Conservation (phyloP, 345 rosid species). For the Balakata baccata region DNA sequence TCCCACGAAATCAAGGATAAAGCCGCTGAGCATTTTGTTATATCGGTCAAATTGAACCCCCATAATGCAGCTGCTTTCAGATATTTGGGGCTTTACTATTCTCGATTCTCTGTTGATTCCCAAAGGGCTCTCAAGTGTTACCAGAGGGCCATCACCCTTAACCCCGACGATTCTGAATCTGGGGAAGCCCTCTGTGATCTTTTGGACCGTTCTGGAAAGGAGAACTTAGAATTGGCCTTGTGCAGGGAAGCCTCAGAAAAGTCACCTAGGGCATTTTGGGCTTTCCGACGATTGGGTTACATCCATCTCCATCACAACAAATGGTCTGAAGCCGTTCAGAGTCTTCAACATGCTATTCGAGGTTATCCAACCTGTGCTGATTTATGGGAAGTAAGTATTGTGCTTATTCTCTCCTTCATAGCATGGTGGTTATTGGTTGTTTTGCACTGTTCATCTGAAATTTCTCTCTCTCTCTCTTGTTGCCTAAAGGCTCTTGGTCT, state of each 20-base stretch:
- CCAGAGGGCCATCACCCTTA: conserved; percentile 68
- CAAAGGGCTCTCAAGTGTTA: conserved; percentile 88
- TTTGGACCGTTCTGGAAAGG: conserved; percentile 66
- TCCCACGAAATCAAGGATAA: conserved; percentile 32
- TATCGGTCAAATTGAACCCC: conserved; percentile 67
- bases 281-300: conserved; percentile 76
- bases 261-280: conserved; percentile 96
- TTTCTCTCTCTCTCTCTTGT: background rate
- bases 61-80: conserved; percentile 60
- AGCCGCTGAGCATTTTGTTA: conserved; percentile 75
- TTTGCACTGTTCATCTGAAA: background rate
- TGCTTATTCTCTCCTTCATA: background rate
- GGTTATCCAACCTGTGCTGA: conserved; percentile 77
- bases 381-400: conserved; percentile 75
- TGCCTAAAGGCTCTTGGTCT: conserved; percentile 71
- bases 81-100: conserved; percentile 59
- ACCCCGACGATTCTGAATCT: conserved; percentile 63
- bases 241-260: conserved; percentile 74
- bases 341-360: conserved; percentile 91
- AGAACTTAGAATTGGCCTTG: conserved; percentile 59
- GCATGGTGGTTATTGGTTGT: background rate
- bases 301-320: conserved; percentile 68
- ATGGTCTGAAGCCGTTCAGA: conserved; percentile 88
- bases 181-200: conserved; percentile 85
- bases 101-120: conserved; percentile 29